Conservation (phyloP, 805 yeast genomes). For the Metschnikowia lachancei region DNA sequence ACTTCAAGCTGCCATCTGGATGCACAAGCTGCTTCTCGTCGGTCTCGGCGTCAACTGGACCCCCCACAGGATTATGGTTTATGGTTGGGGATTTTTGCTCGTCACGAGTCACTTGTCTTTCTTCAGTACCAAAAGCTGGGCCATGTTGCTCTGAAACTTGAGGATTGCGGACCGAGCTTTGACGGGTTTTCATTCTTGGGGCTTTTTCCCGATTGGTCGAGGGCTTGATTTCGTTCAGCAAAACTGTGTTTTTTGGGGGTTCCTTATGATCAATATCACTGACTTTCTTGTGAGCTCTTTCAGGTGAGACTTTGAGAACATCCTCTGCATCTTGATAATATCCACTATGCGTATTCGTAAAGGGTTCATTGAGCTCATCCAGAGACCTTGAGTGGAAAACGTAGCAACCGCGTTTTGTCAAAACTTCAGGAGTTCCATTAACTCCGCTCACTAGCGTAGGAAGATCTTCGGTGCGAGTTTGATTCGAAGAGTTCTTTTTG, state of each 20-base stretch:
- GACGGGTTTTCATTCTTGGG: not conserved
- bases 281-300: not conserved
- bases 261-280: not conserved
- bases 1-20: not conserved
- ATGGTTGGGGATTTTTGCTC: not conserved
- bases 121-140: not conserved
- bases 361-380: not conserved
- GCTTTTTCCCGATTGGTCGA: not conserved
- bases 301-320: not conserved
- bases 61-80: not conserved
- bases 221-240: not conserved
- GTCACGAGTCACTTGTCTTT: not conserved
- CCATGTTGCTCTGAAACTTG: not conserved
- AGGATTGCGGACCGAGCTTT: not conserved
- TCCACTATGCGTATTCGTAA: not conserved
- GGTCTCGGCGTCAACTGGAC: not conserved
- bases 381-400: slow-evolving; percentile 1
- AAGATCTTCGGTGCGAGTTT: slow-evolving; percentile 1
- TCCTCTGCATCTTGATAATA: not conserved
- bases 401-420: slow-evolving; percentile 1
- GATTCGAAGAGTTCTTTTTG: not conserved
- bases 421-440: slow-evolving; percentile 4
- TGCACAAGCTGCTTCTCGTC: not conserved
- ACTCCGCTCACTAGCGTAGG: slow-evolving; percentile 9
- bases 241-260: not conserved